Evolutionary conservation across 2,329 filamentous ascomycete species (phyloP).

Genomic region (Lomentospora prolificans): DNA sequence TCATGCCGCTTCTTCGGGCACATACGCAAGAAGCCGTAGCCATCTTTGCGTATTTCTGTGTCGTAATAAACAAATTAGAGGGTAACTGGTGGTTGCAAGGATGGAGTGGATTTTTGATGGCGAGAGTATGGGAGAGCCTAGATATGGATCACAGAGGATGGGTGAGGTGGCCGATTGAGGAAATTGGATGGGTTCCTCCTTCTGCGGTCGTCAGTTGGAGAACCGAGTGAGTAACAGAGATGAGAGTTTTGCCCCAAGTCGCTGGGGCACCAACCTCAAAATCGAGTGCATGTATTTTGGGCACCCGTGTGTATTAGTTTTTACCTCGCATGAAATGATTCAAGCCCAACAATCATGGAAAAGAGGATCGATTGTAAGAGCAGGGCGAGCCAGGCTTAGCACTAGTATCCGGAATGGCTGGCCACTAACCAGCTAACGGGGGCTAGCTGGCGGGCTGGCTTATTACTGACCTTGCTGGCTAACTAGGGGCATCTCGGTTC

Average conservation of each 20-base stretch:
- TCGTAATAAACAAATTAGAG: constrained; percentile 21
- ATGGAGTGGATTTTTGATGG: constrained; percentile 23
- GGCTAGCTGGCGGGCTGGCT: too few relatives aligned
- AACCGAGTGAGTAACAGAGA: not conserved
- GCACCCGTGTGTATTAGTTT: not conserved
- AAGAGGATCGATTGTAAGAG: too few relatives aligned
- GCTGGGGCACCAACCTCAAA: too few relatives aligned
- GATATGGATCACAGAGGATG: constrained; percentile 26
- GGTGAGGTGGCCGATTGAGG: constrained; percentile 16
- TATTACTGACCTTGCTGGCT: too few relatives aligned
- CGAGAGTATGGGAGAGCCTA: constrained; percentile 21
- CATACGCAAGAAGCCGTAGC: constrained; percentile 21
- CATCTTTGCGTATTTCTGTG: constrained; percentile 25
- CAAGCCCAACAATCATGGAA: too few relatives aligned
- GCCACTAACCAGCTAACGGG: too few relatives aligned
- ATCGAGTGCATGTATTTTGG: too few relatives aligned
- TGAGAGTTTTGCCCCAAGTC: not conserved
- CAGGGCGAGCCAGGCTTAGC: too few relatives aligned
- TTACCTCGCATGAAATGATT: not conserved
- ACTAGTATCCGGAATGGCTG: too few relatives aligned
- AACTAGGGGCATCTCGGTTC: too few relatives aligned
- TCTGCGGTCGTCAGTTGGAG: not conserved
- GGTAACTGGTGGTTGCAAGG: constrained; percentile 28
- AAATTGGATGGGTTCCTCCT: constrained; percentile 16
- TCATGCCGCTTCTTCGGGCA: constrained; percentile 23